Evolutionary conservation across 1,284 basidiomycete species (phyloP).

Genomic region (Leccinum pseudoinsigne): DNA sequence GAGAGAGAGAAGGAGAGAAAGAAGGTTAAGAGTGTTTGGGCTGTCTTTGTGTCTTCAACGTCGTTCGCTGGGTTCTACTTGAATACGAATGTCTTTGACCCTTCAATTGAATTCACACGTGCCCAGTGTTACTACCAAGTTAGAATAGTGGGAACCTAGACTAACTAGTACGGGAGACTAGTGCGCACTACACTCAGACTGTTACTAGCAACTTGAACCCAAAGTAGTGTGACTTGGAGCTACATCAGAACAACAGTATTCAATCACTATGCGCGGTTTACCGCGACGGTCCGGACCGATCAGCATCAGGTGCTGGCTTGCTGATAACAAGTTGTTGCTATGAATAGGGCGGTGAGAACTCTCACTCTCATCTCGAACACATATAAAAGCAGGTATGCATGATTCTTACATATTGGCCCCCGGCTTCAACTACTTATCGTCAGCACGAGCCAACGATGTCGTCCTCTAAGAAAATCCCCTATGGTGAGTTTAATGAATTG

Average conservation of each 20-base stretch:
- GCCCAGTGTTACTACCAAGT: neutral
- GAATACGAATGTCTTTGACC: neutral
- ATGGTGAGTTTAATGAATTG: slow-evolving; percentile 23
- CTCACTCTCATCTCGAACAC: neutral
- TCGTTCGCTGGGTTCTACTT: neutral
- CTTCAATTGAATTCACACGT: neutral
- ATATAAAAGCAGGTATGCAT: neutral
- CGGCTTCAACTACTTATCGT: neutral
- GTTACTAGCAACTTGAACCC: neutral
- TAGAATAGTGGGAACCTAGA: too few relatives aligned
- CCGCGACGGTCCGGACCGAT: neutral
- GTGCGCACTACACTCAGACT: too few relatives aligned
- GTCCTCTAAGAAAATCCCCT: slow-evolving; percentile 27
- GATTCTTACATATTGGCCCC: neutral
- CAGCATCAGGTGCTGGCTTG: slow-evolving; percentile 5
- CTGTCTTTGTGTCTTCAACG: neutral
- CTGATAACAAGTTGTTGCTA: slow-evolving; percentile 3
- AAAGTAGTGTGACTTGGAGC: neutral
- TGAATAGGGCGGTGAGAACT: slow-evolving; percentile 23
- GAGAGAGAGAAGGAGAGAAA: neutral
- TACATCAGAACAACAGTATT: neutral
- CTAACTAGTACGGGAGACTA: too few relatives aligned
- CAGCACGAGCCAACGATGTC: slow-evolving; percentile 19
- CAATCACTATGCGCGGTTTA: neutral
- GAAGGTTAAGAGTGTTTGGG: neutral